Conservation (phyloP, 805 yeast species). For the Metschnikowia dekortorum region DNA sequence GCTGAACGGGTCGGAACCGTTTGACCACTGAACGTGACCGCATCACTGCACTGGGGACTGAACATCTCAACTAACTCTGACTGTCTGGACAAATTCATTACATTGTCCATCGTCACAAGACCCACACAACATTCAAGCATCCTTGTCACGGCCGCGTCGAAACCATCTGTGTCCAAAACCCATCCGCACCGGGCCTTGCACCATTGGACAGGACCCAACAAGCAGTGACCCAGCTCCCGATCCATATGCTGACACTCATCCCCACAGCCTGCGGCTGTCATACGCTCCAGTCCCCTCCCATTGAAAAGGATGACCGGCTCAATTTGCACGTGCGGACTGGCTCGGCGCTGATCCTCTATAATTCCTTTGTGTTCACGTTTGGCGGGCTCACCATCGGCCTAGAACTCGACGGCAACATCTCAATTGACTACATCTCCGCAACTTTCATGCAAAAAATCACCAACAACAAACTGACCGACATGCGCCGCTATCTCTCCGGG, state of each 20-base stretch:
- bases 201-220: too few species aligned
- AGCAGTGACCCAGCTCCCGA: too few species aligned
- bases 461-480: constrained; percentile 22
- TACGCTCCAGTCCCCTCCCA: constrained; percentile 49
- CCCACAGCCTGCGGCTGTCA: constrained; percentile 64
- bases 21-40: too few species aligned
- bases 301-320: constrained; percentile 49
- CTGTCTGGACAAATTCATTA: too few species aligned
- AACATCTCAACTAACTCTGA: too few species aligned
- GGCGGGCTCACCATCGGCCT: constrained; percentile 69
- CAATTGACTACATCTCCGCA: constrained; percentile 35
- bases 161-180: too few species aligned
- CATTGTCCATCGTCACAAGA: too few species aligned
- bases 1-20: too few species aligned
- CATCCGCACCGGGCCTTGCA: too few species aligned
- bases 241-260: constrained; percentile 46
- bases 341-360: constrained; percentile 52
- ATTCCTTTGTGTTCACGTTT: constrained; percentile 57
- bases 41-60: too few species aligned
- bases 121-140: too few species aligned
- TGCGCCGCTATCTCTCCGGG: constrained; percentile 48
- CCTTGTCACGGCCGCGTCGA: too few species aligned
- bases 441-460: constrained; percentile 32
- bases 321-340: constrained; percentile 65
- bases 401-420: constrained; percentile 35